Evolutionary conservation across 345 rosid species (phyloP).

Genomic region (Pugionium dolabratum): DNA sequence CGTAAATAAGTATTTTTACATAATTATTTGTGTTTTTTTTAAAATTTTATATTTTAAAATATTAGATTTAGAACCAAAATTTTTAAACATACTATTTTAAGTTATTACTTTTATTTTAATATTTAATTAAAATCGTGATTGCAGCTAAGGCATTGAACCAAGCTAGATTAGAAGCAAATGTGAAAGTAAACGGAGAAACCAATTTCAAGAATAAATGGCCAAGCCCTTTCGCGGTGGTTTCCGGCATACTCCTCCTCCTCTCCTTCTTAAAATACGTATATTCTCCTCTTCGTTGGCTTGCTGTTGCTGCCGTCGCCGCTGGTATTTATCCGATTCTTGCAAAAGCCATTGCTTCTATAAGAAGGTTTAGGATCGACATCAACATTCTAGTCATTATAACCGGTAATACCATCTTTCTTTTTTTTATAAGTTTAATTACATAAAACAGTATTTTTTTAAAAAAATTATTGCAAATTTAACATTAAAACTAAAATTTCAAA

Average conservation of each 20-base stretch:
- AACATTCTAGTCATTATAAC: slow-evolving; percentile 71
- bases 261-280: slow-evolving; percentile 59
- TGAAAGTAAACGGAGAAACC: slow-evolving; percentile 53
- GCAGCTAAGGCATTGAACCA: slow-evolving; percentile 83
- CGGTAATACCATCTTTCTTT: slow-evolving; percentile 45
- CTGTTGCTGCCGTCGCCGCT: slow-evolving; percentile 62
- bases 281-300: slow-evolving; percentile 68
- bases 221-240: slow-evolving; percentile 64
- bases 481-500: too few species aligned
- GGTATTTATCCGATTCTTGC: slow-evolving; percentile 63
- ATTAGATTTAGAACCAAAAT: too few species aligned
- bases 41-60: too few species aligned
- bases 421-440: not conserved
- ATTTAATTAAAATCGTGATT: not conserved
- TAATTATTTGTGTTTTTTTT: too few species aligned
- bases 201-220: slow-evolving; percentile 77
- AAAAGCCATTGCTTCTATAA: slow-evolving; percentile 53
- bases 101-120: too few species aligned
- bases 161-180: slow-evolving; percentile 84
- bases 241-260: slow-evolving; percentile 56
- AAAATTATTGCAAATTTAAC: too few species aligned
- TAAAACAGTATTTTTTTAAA: too few species aligned
- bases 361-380: slow-evolving; percentile 58
- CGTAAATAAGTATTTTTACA: too few species aligned
- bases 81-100: too few species aligned